phyloP scores from a whole-genome alignment of 2,329 filamentous ascomycete genomes.

The Clarireedia homoeocarpa region DNA sequence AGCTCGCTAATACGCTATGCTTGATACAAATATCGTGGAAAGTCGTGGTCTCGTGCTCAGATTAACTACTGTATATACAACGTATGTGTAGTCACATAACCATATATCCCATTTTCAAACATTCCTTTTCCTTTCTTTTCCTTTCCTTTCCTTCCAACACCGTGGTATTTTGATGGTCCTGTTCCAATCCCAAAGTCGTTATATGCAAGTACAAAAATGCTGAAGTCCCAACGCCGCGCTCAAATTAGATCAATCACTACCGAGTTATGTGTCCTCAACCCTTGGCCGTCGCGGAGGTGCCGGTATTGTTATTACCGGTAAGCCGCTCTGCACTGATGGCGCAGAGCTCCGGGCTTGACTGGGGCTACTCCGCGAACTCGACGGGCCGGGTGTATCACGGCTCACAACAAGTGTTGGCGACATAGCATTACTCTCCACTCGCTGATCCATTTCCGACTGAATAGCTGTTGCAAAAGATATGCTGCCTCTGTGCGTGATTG shows the following conservation, averaged over 20 bases:
- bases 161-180: not conserved
- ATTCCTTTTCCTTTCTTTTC: not conserved
- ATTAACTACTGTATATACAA: not conserved
- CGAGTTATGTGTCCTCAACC: not conserved
- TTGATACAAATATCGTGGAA: not conserved
- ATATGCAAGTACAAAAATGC: slow-evolving; percentile 1
- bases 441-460: slow-evolving; percentile 14
- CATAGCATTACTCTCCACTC: not conserved
- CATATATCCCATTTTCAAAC: not conserved
- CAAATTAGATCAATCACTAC: slow-evolving; percentile 1
- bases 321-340: slow-evolving; percentile 16
- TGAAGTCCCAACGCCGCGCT: slow-evolving; percentile 6
- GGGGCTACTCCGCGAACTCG: slow-evolving; percentile 15
- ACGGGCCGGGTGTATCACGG: not conserved
- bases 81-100: not conserved
- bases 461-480: slow-evolving; percentile 21
- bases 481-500: slow-evolving; percentile 24
- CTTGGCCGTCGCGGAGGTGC: slow-evolving; percentile 22
- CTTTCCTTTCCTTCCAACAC: not conserved
- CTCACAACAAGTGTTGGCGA: not conserved
- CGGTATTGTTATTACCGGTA: slow-evolving; percentile 24
- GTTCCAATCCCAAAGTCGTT: not conserved
- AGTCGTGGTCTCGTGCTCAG: not conserved
- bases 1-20: not conserved
- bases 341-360: slow-evolving; percentile 11